phyloP scores from a whole-genome alignment of 768 basidiomycete genomes.

The Boletus rubropictus region DNA sequence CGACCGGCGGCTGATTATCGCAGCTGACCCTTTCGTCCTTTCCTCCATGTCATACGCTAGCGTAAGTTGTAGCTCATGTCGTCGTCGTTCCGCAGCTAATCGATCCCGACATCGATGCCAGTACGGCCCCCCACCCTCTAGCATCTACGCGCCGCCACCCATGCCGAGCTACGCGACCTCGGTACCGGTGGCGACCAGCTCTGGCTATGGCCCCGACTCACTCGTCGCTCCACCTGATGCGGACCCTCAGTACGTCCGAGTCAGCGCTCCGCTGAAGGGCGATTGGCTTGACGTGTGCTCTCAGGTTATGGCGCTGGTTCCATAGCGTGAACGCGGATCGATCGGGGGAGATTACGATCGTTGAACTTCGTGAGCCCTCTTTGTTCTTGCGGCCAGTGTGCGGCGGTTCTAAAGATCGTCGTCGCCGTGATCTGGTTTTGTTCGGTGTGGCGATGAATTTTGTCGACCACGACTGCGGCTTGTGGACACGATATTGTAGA shows the following conservation, averaged over 20 bases:
- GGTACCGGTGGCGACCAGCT: not conserved
- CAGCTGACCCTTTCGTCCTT: not conserved
- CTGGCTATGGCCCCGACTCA: not conserved
- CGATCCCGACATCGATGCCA: not conserved
- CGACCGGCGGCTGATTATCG: conserved; percentile 8
- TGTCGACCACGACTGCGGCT: not conserved
- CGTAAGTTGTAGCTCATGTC: conserved; percentile 8
- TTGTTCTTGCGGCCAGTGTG: not conserved
- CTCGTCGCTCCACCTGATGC: conserved; percentile 42
- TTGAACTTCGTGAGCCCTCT: conserved; percentile 60
- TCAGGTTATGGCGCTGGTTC: conserved; percentile 74
- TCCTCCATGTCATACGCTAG: conserved; percentile 17
- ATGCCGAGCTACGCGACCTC: not conserved
- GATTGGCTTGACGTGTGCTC: not conserved
- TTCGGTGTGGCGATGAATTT: not conserved
- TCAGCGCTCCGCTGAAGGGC: not conserved
- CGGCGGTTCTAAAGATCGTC: not conserved
- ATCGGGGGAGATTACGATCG: conserved; percentile 59
- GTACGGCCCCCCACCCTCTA: conserved; percentile 8
- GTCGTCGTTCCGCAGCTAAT: not conserved
- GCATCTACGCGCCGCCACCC: conserved; percentile 5
- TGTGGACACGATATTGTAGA: not conserved
- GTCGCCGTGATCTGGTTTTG: not conserved
- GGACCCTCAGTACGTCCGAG: conserved; percentile 63
- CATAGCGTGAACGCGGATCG: conserved; percentile 59